A percentile compares a stretch with the other conserved stretches of the same genome.
phyloP scores from a whole-genome alignment of 2,329 filamentous ascomycete genomes.

The Nothophaeocryptopus gaeumannii region DNA sequence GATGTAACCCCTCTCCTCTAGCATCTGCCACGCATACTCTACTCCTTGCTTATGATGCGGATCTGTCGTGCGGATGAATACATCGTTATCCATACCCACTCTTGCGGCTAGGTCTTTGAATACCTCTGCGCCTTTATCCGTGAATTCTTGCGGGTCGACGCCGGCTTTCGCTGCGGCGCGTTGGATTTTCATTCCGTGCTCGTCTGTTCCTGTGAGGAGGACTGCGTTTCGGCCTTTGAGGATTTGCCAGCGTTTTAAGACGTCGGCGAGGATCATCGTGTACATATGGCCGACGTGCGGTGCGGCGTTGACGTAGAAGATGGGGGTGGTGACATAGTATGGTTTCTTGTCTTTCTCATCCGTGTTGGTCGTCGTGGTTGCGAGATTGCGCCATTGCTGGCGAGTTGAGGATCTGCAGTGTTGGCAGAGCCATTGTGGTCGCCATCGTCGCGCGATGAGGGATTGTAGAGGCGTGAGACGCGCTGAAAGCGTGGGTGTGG shows the following conservation, averaged over 20 bases:
- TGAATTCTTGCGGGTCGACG: constrained; percentile 76
- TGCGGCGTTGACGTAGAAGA: constrained; percentile 98
- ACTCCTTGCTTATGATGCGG: constrained; percentile 77
- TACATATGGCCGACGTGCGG: constrained; percentile 95
- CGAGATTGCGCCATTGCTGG: constrained; percentile 16
- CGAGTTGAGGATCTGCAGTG: constrained; percentile 16
- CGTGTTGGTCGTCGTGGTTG: constrained; percentile 15
- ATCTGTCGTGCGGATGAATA: constrained; percentile 92
- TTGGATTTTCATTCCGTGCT: constrained; percentile 97
- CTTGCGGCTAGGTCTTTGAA: constrained; percentile 72
- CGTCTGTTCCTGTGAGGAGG: constrained; percentile 88
- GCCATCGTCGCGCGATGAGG: constrained; percentile 35
- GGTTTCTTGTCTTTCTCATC: constrained; percentile 58
- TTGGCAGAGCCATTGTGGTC: constrained; percentile 35
- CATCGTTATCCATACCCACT: constrained; percentile 70
- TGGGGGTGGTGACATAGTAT: constrained; percentile 93
- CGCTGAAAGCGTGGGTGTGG: background rate
- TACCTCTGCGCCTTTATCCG: constrained; percentile 75
- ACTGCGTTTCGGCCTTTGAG: constrained; percentile 70
- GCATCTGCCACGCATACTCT: constrained; percentile 80
- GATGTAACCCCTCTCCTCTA: constrained; percentile 55
- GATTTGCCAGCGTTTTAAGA: constrained; percentile 86
- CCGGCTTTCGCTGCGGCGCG: constrained; percentile 72
- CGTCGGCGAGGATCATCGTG: constrained; percentile 84
- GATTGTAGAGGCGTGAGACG: constrained; percentile 33